Percentiles rank a stretch among this genome's conserved stretches.
These are phyloP conservation scores for Aspergillus novoparasiticus DNA, from an alignment of 2,329 filamentous ascomycete genomes.

Conservation along the genomic window DNA sequence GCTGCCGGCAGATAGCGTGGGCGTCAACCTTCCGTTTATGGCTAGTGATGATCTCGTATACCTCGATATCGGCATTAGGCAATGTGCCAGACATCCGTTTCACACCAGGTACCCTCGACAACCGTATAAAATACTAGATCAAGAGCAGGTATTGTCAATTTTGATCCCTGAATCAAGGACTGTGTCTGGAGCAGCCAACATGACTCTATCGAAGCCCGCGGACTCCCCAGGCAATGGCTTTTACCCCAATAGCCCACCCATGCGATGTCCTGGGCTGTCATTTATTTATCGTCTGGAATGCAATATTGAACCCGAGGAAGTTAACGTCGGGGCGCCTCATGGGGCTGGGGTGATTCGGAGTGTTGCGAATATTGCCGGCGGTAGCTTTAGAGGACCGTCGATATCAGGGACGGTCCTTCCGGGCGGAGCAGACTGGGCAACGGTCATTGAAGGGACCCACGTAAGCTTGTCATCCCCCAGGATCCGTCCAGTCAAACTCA, in stretches of 20 bases:
- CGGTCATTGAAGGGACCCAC: conserved; percentile 27
- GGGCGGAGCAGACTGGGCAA: conserved; percentile 28
- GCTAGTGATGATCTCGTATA: not conserved
- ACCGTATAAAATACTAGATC: not conserved
- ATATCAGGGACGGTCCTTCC: conserved; percentile 25
- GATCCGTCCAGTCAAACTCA: not conserved
- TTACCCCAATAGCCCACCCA: conserved; percentile 24
- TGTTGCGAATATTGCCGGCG: conserved; percentile 25
- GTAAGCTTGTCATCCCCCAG: conserved; percentile 1
- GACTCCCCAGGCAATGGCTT: conserved; percentile 25
- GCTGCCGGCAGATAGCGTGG: not conserved
- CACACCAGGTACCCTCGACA: not conserved
- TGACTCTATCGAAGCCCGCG: not conserved
- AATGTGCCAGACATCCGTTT: not conserved
- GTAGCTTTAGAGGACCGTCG: conserved; percentile 26
- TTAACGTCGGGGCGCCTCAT: conserved; percentile 26
- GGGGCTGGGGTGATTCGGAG: conserved; percentile 22
- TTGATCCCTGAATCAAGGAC: not conserved
- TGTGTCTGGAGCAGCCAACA: not conserved
- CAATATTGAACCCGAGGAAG: conserved; percentile 25
- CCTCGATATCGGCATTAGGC: not conserved
- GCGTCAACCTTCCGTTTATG: not conserved
- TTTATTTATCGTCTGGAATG: conserved; percentile 30
- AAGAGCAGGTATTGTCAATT: not conserved
- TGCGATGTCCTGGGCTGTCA: conserved; percentile 25